Evolutionary conservation across 1,284 basidiomycete genomes (phyloP).

Genomic region (Apiotrichum domesticum): DNA sequence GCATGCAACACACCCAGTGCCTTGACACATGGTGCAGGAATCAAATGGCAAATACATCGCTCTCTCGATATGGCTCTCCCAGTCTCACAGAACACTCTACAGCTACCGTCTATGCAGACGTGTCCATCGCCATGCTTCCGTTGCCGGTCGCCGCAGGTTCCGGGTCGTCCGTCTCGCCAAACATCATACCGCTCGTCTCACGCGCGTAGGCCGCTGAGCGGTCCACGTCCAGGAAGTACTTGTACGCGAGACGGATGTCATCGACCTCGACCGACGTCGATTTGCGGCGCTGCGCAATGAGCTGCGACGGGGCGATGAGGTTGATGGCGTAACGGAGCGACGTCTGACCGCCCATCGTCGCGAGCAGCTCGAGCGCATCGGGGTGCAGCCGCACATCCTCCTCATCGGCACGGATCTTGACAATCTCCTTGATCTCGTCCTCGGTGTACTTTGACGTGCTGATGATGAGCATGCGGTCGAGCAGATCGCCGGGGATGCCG

Average conservation of each 20-base stretch:
- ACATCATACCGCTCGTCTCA: constrained; percentile 68
- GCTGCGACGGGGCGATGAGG: constrained; percentile 81
- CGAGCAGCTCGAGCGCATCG: constrained; percentile 70
- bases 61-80: too few species aligned
- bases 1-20: too few species aligned
- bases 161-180: constrained; percentile 32
- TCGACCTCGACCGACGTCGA: constrained; percentile 68
- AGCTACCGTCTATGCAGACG: constrained; percentile 5
- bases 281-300: constrained; percentile 76
- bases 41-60: too few species aligned
- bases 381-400: constrained; percentile 83
- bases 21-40: too few species aligned
- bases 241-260: constrained; percentile 76
- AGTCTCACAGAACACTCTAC: not conserved
- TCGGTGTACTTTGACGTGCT: constrained; percentile 82
- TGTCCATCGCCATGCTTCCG: constrained; percentile 9
- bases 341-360: constrained; percentile 77
- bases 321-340: constrained; percentile 86
- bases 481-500: constrained; percentile 86
- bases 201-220: constrained; percentile 84
- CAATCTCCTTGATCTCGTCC: constrained; percentile 83
- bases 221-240: constrained; percentile 92
- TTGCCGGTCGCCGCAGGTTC: not conserved
- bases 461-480: constrained; percentile 93
- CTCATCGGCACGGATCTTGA: constrained; percentile 88